These are phyloP conservation scores for Phanerochaete sordida DNA, from an alignment of 768 basidiomycete genomes.

Conservation along the genomic window DNA sequence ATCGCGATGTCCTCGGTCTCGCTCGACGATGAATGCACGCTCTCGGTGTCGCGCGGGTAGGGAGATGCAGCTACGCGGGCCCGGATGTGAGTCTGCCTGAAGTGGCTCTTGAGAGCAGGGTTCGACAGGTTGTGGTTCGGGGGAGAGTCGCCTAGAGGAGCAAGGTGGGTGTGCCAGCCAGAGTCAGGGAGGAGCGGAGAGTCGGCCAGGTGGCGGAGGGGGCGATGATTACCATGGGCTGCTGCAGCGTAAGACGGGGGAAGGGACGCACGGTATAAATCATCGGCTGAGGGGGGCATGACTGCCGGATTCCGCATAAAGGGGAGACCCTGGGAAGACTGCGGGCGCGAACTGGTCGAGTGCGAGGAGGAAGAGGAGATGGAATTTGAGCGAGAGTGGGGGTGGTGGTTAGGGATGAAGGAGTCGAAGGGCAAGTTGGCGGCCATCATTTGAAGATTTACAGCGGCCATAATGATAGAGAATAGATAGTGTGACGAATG, in stretches of 20 bases:
- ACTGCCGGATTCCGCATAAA: constrained; percentile 49
- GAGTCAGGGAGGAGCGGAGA: constrained; percentile 41
- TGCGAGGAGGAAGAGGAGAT: constrained; percentile 73
- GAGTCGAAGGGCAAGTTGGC: constrained; percentile 61
- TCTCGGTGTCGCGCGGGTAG: constrained; percentile 82
- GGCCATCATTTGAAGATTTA: constrained; percentile 72
- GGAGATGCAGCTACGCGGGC: constrained; percentile 76
- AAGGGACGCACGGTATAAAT: constrained; percentile 67
- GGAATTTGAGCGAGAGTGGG: constrained; percentile 76
- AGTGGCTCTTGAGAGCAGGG: constrained; percentile 73
- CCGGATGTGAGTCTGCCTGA: constrained; percentile 72
- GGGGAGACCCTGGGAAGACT: constrained; percentile 65
- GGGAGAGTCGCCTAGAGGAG: constrained; percentile 54
- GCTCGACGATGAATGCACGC: constrained; percentile 82
- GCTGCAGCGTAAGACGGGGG: constrained; percentile 40
- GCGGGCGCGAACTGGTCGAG: constrained; percentile 70
- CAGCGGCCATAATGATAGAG: constrained; percentile 55
- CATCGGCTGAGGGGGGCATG: constrained; percentile 55
- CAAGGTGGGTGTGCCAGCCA: constrained; percentile 39
- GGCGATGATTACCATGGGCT: constrained; percentile 37
- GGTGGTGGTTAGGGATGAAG: constrained; percentile 54
- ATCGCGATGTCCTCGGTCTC: constrained; percentile 87
- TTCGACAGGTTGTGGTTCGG: constrained; percentile 75
- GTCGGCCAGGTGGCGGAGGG: constrained; percentile 34
- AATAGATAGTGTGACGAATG: constrained; percentile 19